A percentile compares a stretch with the other conserved stretches of the same genome.
These are phyloP conservation scores for Dalechampia spathulata DNA, from an alignment of 441 rosid species.

Conservation along the genomic window DNA sequence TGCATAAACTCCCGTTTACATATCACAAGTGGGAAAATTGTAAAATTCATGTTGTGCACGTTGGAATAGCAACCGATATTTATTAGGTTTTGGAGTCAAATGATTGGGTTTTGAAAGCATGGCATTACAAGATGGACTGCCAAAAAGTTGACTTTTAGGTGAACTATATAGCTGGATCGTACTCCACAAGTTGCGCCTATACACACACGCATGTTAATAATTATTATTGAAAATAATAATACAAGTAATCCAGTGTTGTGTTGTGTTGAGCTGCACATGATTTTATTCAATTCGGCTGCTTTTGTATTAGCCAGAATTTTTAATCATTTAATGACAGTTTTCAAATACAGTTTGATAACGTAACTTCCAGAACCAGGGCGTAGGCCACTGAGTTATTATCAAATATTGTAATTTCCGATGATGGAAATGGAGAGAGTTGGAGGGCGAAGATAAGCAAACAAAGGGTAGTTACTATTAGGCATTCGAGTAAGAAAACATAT, in stretches of 20 bases:
- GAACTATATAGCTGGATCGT: slow-evolving; percentile 14
- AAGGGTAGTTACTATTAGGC: too few species aligned
- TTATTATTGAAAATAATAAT: not conserved
- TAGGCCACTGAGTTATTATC: too few species aligned
- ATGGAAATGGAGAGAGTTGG: too few species aligned
- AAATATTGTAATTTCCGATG: too few species aligned
- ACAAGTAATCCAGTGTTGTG: not conserved
- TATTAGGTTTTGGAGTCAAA: not conserved
- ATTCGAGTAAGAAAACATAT: too few species aligned
- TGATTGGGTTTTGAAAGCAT: slow-evolving; percentile 17
- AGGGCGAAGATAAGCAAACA: too few species aligned
- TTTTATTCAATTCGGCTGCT: not conserved
- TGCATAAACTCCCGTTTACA: not conserved
- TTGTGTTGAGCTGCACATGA: slow-evolving; percentile 1
- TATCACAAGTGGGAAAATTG: not conserved
- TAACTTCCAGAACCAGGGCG: too few species aligned
- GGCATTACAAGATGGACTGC: slow-evolving; percentile 12
- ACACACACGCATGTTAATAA: not conserved
- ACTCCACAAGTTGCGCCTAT: slow-evolving; percentile 7
- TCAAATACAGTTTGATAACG: too few species aligned
- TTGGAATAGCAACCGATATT: not conserved
- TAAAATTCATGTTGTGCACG: not conserved
- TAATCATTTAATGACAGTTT: too few species aligned
- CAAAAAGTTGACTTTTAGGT: slow-evolving; percentile 24
- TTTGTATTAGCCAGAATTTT: not conserved